A percentile compares a stretch with the other conserved stretches of the same genome.
Conservation (phyloP, 2,329 filamentous ascomycete species). For the Aspergillus hortae region DNA sequence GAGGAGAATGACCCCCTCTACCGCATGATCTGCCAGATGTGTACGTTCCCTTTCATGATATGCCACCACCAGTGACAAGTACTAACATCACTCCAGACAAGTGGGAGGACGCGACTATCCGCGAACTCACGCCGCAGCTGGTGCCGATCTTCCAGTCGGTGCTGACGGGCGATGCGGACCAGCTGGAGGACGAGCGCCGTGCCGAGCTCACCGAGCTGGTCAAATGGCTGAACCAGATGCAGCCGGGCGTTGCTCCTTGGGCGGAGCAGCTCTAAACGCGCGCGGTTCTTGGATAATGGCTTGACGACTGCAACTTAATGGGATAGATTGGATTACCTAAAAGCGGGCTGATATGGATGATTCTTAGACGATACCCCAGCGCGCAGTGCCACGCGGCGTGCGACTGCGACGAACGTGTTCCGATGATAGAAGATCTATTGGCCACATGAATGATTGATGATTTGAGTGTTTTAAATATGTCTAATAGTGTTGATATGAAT, state of each 20-base stretch:
- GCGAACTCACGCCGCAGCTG: constrained; percentile 44
- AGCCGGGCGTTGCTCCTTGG: constrained; percentile 38
- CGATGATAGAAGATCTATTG: constrained; percentile 11
- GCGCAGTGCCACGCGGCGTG: constrained; percentile 3
- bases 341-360: constrained; percentile 10
- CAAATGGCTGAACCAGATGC: constrained; percentile 46
- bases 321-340: constrained; percentile 11
- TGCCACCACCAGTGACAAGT: neutral
- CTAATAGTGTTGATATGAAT: constrained; percentile 1
- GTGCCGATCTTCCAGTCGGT: constrained; percentile 48
- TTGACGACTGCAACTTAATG: constrained; percentile 10
- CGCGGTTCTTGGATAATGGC: constrained; percentile 1
- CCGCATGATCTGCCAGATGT: constrained; percentile 83
- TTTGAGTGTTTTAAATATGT: constrained; percentile 9
- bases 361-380: constrained; percentile 18
- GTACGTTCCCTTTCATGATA: constrained; percentile 47
- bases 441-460: constrained; percentile 29
- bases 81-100: constrained; percentile 35
- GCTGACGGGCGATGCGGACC: constrained; percentile 42
- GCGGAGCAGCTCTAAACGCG: constrained; percentile 32
- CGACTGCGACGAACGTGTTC: neutral
- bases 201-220: constrained; percentile 46
- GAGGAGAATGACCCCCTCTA: constrained; percentile 96
- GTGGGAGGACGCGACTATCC: constrained; percentile 45
- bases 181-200: constrained; percentile 47